Base-by-base conservation (phyloP, 140 eudicot species). In the Ambrosia hybrid region DNA sequence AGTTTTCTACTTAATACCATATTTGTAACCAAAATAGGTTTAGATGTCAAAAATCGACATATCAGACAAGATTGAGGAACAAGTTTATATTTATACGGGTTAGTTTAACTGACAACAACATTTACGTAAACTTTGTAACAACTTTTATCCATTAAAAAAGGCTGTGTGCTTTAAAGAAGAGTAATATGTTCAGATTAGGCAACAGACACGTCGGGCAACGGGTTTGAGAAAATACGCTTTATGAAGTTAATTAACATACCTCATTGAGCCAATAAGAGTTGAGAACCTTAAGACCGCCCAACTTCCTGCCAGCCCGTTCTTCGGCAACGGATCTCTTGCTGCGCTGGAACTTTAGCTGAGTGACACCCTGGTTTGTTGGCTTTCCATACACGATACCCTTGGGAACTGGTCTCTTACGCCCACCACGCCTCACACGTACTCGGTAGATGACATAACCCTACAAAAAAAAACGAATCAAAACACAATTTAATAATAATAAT, bases 311-410 rank as follows among this genome's bases (percentile, higher is more conserved):
- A 75, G 91, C 91, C 10, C 91, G 81, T 55, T 86, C 91, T 70
- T 86, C 92, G 12, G 92, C 92, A 78, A 83, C 92, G 1, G 92
- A 86, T 36, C 92, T 73, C 79, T 83, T 86, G 85, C 92, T 86
- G 9, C 88, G 83, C 34, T 83, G 88, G 57, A 83, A 86, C 68
- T 86, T 86, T 34, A 86, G 71, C 63, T 83, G 91, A 5, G 91
- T 86, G 9, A 86, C 91, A 0, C 91, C 91, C 88, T 86, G 91
- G 82, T 86, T 85, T 53, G 90, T 85, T 4, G 90, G 90, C 72
- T 85, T 85, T 9, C 87, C 90, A 30, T 82, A 82, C 52, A 86
- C 88, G 57, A 83, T 80, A 80, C 91, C 91, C 75, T 86, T 86
- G 3, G 88, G 84, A 11, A 86, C 91, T 53, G 91, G 91, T 78